Base-by-base conservation (phyloP, 176 grass and related monocot species). In the Aegilops umbellulata region DNA sequence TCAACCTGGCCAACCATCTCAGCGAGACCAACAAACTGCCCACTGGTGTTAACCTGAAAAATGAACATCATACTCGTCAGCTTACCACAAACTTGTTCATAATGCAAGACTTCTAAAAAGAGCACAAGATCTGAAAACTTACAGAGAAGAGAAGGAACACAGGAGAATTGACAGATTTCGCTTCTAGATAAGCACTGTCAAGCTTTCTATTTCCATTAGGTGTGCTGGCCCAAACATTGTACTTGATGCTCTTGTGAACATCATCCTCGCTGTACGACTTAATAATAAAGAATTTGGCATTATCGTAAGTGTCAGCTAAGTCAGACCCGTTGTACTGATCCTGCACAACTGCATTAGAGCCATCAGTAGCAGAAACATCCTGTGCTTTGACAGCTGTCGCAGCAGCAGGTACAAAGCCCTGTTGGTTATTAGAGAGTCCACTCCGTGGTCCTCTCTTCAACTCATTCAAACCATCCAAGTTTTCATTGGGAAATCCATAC, bases 181-280 rank as follows among this genome's bases (percentile, higher is more conserved):
- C 86, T 82, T 87, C 95, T 82, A 88, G 86, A 88, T 94, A 97
- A 58, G 92, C 90, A 17, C 82, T 85, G 84, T 97, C 89, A 60
- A 97, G 95, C 49, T 97, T 97, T 60, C 90, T 97, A 85, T 97
- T 97, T 31, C 95, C 92, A 88, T 91, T 92, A 60, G 92, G 90
- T 5, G 95, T 97, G 84, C 95, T 97, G 77, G 95, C 92, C 95
- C 95, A 97, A 34, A 97, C 90, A 86, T 89, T 87, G 80, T 97
- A 94, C 77, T 97, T 97, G 8, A 97, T 92, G 77, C 95, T 94
- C 81, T 97, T 97, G 87, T 97, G 95, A 72, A 97, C 82, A 84
- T 97, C 92, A 81, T 97, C 95, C 85, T 97, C 95, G 46, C 95
- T 94, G 83, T 97, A 97, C 66, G 95, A 97, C 77, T 97, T 97